A percentile compares a stretch with the other conserved stretches of the same genome.
phyloP scores from a whole-genome alignment of 2,329 filamentous ascomycete species.

The Thelonectria blattea region DNA sequence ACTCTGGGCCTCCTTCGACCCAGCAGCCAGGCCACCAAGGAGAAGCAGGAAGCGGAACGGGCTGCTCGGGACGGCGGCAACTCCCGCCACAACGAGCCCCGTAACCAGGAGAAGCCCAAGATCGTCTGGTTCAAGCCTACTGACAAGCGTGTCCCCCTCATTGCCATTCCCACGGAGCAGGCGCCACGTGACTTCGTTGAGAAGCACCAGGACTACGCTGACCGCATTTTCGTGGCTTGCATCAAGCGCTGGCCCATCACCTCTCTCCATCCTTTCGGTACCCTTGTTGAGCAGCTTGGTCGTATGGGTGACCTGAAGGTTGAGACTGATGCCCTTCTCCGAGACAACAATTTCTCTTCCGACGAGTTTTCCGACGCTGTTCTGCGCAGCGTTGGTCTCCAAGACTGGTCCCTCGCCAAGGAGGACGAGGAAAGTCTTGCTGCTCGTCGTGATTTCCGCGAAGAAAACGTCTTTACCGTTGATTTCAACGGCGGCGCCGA shows the following conservation, averaged over 20 bases:
- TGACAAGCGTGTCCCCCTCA: constrained; percentile 96
- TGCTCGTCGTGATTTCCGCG: constrained; percentile 86
- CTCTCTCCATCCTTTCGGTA: constrained; percentile 98
- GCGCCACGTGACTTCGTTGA: constrained; percentile 97
- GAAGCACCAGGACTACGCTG: constrained; percentile 96
- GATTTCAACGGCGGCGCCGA: constrained; percentile 88
- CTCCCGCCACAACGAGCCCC: constrained; percentile 75
- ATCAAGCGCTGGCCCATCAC: constrained; percentile 99
- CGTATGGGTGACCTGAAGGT: constrained; percentile 98
- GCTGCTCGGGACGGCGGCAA: constrained; percentile 83
- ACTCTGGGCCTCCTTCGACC: constrained; percentile 92
- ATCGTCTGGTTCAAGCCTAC: constrained; percentile 99
- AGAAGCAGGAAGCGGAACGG: constrained; percentile 98
- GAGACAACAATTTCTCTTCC: constrained; percentile 98
- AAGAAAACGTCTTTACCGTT: constrained; percentile 88
- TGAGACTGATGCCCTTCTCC: constrained; percentile 93
- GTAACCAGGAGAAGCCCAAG: constrained; percentile 93
- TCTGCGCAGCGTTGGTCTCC: constrained; percentile 86
- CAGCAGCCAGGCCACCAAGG: constrained; percentile 97
- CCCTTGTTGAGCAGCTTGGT: constrained; percentile 93
- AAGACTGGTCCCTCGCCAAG: constrained; percentile 86
- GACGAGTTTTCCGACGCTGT: constrained; percentile 98
- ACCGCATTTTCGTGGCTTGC: constrained; percentile 97
- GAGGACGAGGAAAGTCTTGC: constrained; percentile 79
- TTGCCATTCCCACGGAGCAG: constrained; percentile 97